These are phyloP conservation scores for Cystoderma amianthinum DNA, from an alignment of 768 basidiomycete genomes.

Conservation along the genomic window DNA sequence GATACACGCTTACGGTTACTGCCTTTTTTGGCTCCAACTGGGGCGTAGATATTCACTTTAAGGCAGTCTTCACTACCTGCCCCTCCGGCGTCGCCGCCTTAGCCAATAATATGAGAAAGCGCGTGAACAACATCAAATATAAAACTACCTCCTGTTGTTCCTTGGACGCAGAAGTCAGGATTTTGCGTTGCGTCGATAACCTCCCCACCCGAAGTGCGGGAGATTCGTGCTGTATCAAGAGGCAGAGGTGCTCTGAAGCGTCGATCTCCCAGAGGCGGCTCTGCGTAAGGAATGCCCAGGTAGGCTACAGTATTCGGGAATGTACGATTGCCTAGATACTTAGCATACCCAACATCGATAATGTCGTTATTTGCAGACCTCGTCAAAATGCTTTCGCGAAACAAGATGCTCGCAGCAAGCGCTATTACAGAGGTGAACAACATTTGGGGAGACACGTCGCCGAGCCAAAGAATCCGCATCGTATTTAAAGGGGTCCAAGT, in stretches of 20 bases:
- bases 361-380: too few relatives aligned
- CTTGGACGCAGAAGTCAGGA: constrained; percentile 56
- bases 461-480: too few relatives aligned
- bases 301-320: constrained; percentile 49
- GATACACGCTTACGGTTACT: constrained; percentile 34
- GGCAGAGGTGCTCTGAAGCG: constrained; percentile 48
- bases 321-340: constrained; percentile 46
- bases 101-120: neutral
- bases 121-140: neutral
- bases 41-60: constrained; percentile 61
- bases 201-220: constrained; percentile 21
- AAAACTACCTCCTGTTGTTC: constrained; percentile 16
- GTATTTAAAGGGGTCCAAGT: too few relatives aligned
- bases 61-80: constrained; percentile 64
- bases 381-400: too few relatives aligned
- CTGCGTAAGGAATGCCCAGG: constrained; percentile 53
- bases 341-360: constrained; percentile 53
- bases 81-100: constrained; percentile 51
- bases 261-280: constrained; percentile 45
- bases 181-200: constrained; percentile 47
- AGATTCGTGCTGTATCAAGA: constrained; percentile 39
- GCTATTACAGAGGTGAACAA: too few relatives aligned
- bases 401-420: too few relatives aligned
- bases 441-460: too few relatives aligned
- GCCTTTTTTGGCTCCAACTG: constrained; percentile 34